Evolutionary conservation across 495 filamentous ascomycete genomes (phyloP).

Genomic region (Cetradonia linearis): DNA sequence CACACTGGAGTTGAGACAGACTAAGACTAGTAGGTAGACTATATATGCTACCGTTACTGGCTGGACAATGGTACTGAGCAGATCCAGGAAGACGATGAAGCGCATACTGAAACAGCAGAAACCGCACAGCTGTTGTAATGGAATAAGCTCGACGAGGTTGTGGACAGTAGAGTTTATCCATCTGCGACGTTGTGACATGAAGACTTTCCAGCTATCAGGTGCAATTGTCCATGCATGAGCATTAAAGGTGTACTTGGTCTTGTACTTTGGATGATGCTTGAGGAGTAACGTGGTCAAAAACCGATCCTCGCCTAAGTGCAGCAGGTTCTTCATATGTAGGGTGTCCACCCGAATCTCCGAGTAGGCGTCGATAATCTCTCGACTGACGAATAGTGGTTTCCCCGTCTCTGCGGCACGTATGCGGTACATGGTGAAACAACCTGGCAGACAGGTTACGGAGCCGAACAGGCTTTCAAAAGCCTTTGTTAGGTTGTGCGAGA

Average conservation of each 20-base stretch:
- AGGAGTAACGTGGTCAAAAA: conserved; percentile 91
- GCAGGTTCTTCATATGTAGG: conserved; percentile 95
- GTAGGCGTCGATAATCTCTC: conserved; percentile 78
- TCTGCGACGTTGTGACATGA: conserved; percentile 93
- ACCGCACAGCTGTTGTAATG: conserved; percentile 85
- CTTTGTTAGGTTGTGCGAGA: conserved; percentile 95
- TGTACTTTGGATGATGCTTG: conserved; percentile 86
- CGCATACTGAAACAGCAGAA: conserved; percentile 99
- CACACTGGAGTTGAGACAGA: conserved; percentile 47
- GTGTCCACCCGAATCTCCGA: conserved; percentile 91
- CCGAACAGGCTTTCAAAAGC: conserved; percentile 98
- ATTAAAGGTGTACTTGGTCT: conserved; percentile 91
- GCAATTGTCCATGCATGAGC: conserved; percentile 95
- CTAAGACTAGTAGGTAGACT: conserved; percentile 70
- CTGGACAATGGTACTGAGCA: conserved; percentile 83
- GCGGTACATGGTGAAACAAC: conserved; percentile 98
- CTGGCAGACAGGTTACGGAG: conserved; percentile 92
- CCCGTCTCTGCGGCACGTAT: conserved; percentile 87
- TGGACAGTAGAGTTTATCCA: conserved; percentile 99
- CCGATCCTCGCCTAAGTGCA: conserved; percentile 90
- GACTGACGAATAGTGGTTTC: conserved; percentile 91
- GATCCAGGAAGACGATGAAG: conserved; percentile 91
- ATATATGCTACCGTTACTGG: conserved; percentile 91
- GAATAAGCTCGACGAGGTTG: conserved; percentile 93
- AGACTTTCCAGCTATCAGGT: conserved; percentile 84